Evolutionary conservation across 352 stramenopile species (phyloP), one percentile per base, ranked within the genome.

Genomic region (Pythium phragmiticola): DNA sequence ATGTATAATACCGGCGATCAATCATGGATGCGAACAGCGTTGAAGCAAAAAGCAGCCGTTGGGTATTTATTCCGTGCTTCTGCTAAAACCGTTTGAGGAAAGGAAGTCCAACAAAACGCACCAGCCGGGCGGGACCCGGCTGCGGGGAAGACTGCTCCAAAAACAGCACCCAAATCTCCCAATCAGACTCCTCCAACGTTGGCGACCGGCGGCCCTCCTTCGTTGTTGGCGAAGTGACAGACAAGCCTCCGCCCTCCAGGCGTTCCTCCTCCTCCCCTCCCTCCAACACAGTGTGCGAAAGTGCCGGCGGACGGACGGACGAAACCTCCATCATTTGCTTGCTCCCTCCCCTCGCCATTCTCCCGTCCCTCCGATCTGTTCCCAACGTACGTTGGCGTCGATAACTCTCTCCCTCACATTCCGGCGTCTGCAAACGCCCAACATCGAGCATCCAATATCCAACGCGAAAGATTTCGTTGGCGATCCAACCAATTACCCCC

Each of bases 131-230:
- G 26, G 46, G 34, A 30, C 21, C 21, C 17, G 46, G 46, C 21
- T 19, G 33, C 5, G 23, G 8, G 16, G 45, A 50, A 52, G 46
- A 30, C 46, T 36, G 46, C 48, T 39, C 28, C 28, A 42, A 55
- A 55, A 55, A 55, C 48, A 55, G 48, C 48, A 55, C 28, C 48
- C 26, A 55, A 55, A 14, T 55, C 48, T 55, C 48, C 48, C 48
- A 55, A 55, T 55, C 48, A 55, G 26, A 55, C 11, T 52, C 23
- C 23, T 26, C 48, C 48, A 41, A 39, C 48, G 48, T 39, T 19
- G 28, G 28, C 30, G 26, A 50, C 43, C 14, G 16, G 30, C 28
- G 48, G 30, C 13, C 48, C 48, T 36, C 28, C 28, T 36, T 28
- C 48, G 48, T 45, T 45, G 39, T 45, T 14, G 30, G 48, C 48